Conservation (phyloP, 2,329 filamentous ascomycete genomes). For the Trichophyton schoenleinii region DNA sequence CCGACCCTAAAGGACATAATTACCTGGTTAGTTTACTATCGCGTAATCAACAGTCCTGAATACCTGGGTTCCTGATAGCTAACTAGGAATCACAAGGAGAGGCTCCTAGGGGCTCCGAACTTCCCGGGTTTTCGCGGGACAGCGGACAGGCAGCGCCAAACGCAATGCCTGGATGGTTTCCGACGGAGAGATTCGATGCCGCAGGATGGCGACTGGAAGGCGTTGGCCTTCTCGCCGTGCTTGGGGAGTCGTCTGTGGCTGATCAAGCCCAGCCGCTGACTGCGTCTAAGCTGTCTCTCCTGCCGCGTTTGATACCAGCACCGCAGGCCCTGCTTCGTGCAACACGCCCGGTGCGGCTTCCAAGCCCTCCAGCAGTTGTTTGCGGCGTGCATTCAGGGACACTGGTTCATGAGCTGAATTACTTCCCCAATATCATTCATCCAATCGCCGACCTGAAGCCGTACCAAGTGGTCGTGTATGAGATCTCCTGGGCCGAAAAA, state of each 20-base stretch:
- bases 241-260: constrained; percentile 48
- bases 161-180: constrained; percentile 6
- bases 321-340: constrained; percentile 51
- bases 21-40: background rate
- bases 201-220: constrained; percentile 46
- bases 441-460: constrained; percentile 29
- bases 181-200: constrained; percentile 1
- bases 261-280: constrained; percentile 48
- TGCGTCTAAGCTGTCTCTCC: constrained; percentile 44
- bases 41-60: background rate
- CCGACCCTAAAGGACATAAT: background rate
- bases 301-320: constrained; percentile 50
- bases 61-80: background rate
- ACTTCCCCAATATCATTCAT: constrained; percentile 51
- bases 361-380: constrained; percentile 43
- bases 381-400: constrained; percentile 48
- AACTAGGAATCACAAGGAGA: background rate
- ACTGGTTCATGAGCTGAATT: constrained; percentile 44
- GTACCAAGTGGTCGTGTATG: constrained; percentile 38
- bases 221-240: constrained; percentile 50
- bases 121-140: background rate
- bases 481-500: constrained; percentile 32
- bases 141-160: background rate
- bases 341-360: constrained; percentile 43
- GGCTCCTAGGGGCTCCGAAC: background rate